These are phyloP conservation scores for Tetrapisispora phaffii DNA, from an alignment of 805 yeast genomes.

Conservation along the genomic window DNA sequence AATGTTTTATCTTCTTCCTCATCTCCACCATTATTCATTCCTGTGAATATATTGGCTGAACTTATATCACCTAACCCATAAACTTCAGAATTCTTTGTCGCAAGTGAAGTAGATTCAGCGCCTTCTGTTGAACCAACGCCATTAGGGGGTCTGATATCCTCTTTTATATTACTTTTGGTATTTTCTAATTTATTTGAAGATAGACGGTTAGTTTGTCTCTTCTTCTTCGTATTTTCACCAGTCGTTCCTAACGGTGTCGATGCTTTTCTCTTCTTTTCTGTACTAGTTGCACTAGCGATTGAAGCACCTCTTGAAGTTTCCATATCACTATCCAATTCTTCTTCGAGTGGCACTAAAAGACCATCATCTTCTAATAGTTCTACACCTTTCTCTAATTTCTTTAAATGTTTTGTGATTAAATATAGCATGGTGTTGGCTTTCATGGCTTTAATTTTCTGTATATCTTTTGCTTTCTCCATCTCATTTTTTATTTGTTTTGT, in stretches of 20 bases:
- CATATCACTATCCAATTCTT: conserved; percentile 26
- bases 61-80: conserved; percentile 17
- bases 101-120: conserved; percentile 3
- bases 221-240: conserved; percentile 10
- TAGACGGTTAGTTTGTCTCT: conserved; percentile 14
- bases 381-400: conserved; percentile 64
- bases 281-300: conserved; percentile 10
- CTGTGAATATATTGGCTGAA: conserved; percentile 28
- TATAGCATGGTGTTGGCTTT: conserved; percentile 79
- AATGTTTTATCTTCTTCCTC: conserved; percentile 56
- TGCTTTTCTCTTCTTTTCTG: conserved; percentile 15
- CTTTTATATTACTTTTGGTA: conserved; percentile 1
- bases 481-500: conserved; percentile 61
- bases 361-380: conserved; percentile 72
- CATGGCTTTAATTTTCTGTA: conserved; percentile 71
- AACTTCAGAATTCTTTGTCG: conserved; percentile 5
- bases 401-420: conserved; percentile 64
- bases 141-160: neutral
- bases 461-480: conserved; percentile 43
- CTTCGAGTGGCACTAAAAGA: conserved; percentile 50
- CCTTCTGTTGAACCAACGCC: neutral
- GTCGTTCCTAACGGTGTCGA: conserved; percentile 11
- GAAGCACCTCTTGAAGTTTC: conserved; percentile 27
- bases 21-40: conserved; percentile 18
- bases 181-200: conserved; percentile 4